Conservation (phyloP, 2,329 filamentous ascomycete species). For the Albophoma yamanashiensis region DNA sequence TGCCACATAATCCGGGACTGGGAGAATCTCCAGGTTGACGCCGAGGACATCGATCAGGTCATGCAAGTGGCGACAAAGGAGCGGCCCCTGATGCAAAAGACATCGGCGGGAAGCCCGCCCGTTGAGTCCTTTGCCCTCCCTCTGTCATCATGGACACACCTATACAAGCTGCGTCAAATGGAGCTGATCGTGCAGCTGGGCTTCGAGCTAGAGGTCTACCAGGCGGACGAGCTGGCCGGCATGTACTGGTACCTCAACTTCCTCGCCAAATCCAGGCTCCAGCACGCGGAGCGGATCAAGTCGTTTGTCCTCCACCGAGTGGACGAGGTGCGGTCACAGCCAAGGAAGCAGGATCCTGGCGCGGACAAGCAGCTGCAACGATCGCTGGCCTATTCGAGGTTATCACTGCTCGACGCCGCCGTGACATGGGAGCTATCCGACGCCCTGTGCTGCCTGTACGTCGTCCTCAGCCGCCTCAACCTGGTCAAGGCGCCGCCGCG, state of each 20-base stretch:
- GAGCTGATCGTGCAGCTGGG: conserved; percentile 82
- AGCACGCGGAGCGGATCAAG: conserved; percentile 65
- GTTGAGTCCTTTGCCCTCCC: conserved; percentile 56
- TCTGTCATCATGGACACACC: conserved; percentile 79
- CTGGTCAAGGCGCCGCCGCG: conserved; percentile 39
- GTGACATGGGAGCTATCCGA: conserved; percentile 48
- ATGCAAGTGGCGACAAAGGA: conserved; percentile 53
- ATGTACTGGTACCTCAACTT: conserved; percentile 91
- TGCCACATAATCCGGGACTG: conserved; percentile 75
- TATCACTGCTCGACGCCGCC: conserved; percentile 53
- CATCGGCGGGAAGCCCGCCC: conserved; percentile 21
- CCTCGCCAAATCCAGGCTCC: conserved; percentile 54
- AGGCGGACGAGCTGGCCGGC: conserved; percentile 68
- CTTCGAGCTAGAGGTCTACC: conserved; percentile 87
- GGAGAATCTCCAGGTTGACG: conserved; percentile 74
- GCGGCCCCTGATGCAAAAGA: conserved; percentile 40
- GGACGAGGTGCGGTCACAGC: conserved; percentile 15
- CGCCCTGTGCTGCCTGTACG: conserved; percentile 52
- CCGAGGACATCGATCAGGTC: conserved; percentile 63
- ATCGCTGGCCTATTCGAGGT: conserved; percentile 45
- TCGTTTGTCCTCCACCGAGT: conserved; percentile 43
- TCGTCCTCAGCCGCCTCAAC: conserved; percentile 47
- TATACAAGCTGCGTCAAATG: conserved; percentile 83
- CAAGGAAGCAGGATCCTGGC: conserved; percentile 8
- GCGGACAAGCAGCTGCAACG: conserved; percentile 33